Evolutionary conservation across 2,329 filamentous ascomycete genomes (phyloP), one percentile per base, ranked within the genome.

Genomic region (Lojkania enalia): DNA sequence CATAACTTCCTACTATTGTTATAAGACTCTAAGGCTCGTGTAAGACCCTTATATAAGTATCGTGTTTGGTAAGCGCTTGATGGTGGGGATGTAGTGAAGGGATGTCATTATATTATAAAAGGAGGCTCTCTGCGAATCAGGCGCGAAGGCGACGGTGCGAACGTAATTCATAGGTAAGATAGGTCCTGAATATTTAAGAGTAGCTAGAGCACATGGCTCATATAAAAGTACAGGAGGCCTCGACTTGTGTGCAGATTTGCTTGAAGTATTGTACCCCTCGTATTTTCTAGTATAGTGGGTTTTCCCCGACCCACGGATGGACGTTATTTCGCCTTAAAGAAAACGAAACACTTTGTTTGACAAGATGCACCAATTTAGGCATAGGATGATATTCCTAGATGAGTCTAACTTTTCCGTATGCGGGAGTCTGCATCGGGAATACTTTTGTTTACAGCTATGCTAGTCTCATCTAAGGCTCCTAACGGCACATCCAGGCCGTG

Each of bases 251-350:
- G 19, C 13, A 33, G 29, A 42, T 15, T 42, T 42, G 27, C 19
- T 33, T 21, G 19, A 42, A 42, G 39, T 42, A 18, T n/a, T 33
- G 27, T 18, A 42, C 39, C 39, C 39, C 39, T 42, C 19, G 16
- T 42, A n/a, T 42, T 33, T 42, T 45, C 42, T 40, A 31, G 29
- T 15, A 33, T 18, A 30, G 7, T n/a, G 39, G 39, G 39, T 27
- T 27, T 27, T 27, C 23, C 23, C 7, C 7, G 7, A 9, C 23
- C 7, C 23, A 27, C 7, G 23, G 23, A n/a, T 7, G 23, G n/a
- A 27, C 23, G 23, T 27, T 27, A 27, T n/a, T n/a, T n/a, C n/a
- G n/a, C n/a, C n/a, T n/a, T n/a, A n/a, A n/a, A n/a, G n/a, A n/a
- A n/a, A n/a, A n/a, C n/a, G n/a, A n/a, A n/a, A n/a, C n/a, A n/a